phyloP scores from a whole-genome alignment of 1,284 basidiomycete species.

The Trichosporon asahii region DNA sequence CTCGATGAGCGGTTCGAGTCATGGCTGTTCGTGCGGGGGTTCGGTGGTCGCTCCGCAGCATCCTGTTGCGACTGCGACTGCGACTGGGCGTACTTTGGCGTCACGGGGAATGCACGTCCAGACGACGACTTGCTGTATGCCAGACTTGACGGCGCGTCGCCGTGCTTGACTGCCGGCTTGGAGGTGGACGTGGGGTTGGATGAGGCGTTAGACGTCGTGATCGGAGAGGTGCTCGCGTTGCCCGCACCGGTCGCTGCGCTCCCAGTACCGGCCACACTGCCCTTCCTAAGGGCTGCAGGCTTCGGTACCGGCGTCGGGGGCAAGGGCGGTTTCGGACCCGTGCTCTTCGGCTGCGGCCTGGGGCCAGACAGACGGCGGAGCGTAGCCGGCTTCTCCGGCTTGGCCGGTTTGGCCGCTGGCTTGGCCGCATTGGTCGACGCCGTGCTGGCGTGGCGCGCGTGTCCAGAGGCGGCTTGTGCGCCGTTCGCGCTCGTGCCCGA shows the following conservation, averaged over 20 bases:
- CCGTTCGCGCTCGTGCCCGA: constrained; percentile 10
- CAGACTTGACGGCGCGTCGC: constrained; percentile 19
- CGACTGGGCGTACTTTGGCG: too few species aligned
- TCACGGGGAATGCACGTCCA: constrained; percentile 37
- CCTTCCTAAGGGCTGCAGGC: constrained; percentile 10
- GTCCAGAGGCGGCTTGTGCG: not conserved
- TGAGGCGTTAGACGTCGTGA: too few species aligned
- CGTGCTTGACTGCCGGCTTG: constrained; percentile 20
- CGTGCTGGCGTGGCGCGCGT: constrained; percentile 4
- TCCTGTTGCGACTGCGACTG: too few species aligned
- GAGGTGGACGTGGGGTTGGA: not conserved
- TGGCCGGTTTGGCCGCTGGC: constrained; percentile 22
- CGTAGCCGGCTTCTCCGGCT: constrained; percentile 35
- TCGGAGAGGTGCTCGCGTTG: constrained; percentile 6
- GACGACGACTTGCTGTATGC: constrained; percentile 32
- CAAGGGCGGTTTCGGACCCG: not conserved
- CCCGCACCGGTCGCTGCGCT: not conserved
- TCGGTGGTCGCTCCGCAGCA: not conserved
- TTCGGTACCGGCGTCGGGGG: constrained; percentile 13
- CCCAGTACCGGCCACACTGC: not conserved
- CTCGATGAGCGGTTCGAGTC: constrained; percentile 22
- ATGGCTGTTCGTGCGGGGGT: not conserved
- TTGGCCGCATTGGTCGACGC: constrained; percentile 6
- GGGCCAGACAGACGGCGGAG: constrained; percentile 27
- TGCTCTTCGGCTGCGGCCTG: constrained; percentile 3